A percentile compares a stretch with the other conserved stretches of the same genome.
Evolutionary conservation across 306 rosid genomes (phyloP).

Genomic region (Abrus precatorius): DNA sequence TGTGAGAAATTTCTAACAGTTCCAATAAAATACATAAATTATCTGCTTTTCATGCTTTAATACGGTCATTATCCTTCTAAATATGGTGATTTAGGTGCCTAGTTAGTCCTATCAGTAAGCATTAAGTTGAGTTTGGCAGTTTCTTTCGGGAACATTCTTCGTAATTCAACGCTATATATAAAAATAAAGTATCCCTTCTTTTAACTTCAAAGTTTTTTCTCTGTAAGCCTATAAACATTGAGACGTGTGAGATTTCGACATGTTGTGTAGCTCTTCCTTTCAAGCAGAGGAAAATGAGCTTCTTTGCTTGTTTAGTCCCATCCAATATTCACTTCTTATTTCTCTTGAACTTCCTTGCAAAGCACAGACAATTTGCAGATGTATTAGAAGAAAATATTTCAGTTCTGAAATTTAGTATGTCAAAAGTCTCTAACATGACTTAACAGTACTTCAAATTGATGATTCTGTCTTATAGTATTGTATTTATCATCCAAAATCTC

Average conservation of each 20-base stretch:
- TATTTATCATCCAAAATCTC: slow-evolving; percentile 22
- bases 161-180: slow-evolving; percentile 2
- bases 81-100: slow-evolving; percentile 12
- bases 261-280: slow-evolving; percentile 25
- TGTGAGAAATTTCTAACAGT: slow-evolving; percentile 23
- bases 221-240: not conserved
- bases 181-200: slow-evolving; percentile 14
- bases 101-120: slow-evolving; percentile 1
- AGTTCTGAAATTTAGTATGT: slow-evolving; percentile 16
- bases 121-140: not conserved
- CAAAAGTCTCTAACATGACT: slow-evolving; percentile 2
- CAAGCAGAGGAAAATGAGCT: not conserved
- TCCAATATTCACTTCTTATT: slow-evolving; percentile 29
- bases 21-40: not conserved
- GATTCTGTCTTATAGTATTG: slow-evolving; percentile 6
- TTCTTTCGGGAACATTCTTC: not conserved
- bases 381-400: slow-evolving; percentile 24
- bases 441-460: slow-evolving; percentile 11
- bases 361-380: not conserved
- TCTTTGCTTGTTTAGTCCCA: slow-evolving; percentile 3
- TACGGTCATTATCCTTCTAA: slow-evolving; percentile 17
- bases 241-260: not conserved
- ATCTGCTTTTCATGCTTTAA: slow-evolving; percentile 11
- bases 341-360: slow-evolving; percentile 6
- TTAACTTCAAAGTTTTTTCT: slow-evolving; percentile 1